Conservation (phyloP, 2,329 filamentous ascomycete genomes). For the Leptodontidium sp. region DNA sequence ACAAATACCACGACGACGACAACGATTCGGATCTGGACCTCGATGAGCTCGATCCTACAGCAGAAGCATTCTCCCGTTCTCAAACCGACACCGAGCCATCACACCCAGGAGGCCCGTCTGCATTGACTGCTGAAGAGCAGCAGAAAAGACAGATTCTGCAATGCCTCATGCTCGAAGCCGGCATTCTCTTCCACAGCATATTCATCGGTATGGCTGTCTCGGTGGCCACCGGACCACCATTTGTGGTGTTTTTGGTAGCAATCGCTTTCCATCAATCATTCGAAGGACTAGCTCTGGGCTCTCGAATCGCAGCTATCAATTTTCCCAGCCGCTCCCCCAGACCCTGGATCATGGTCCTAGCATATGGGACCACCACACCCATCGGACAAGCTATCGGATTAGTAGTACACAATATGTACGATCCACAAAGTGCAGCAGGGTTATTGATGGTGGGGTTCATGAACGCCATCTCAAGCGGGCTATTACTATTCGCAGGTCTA, state of each 20-base stretch:
- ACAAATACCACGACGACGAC: slow-evolving; percentile 46
- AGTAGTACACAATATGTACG: slow-evolving; percentile 79
- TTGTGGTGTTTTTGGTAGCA: slow-evolving; percentile 80
- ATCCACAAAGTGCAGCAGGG: slow-evolving; percentile 78
- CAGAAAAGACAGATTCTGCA: slow-evolving; percentile 75
- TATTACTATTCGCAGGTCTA: slow-evolving; percentile 82
- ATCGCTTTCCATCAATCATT: slow-evolving; percentile 90
- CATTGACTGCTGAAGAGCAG: slow-evolving; percentile 56
- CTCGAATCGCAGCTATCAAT: slow-evolving; percentile 82
- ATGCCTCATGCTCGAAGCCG: slow-evolving; percentile 81
- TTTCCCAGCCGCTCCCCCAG: slow-evolving; percentile 77
- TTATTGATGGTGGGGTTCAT: slow-evolving; percentile 86
- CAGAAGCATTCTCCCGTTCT: slow-evolving; percentile 44
- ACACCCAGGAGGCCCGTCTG: slow-evolving; percentile 44
- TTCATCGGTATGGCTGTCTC: slow-evolving; percentile 90
- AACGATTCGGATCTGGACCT: slow-evolving; percentile 65
- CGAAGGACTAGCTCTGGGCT: slow-evolving; percentile 85
- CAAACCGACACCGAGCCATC: slow-evolving; percentile 31
- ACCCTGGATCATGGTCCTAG: slow-evolving; percentile 82
- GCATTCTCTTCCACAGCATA: slow-evolving; percentile 84
- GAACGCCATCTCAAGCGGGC: slow-evolving; percentile 83
- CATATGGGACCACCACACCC: slow-evolving; percentile 80
- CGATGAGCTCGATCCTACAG: slow-evolving; percentile 63
- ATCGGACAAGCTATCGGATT: slow-evolving; percentile 86
- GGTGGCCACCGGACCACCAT: slow-evolving; percentile 80